A percentile compares a stretch with the other conserved stretches of the same genome.
phyloP scores from a whole-genome alignment of 164 flowering plant genomes.

The Taxillus chinensis region DNA sequence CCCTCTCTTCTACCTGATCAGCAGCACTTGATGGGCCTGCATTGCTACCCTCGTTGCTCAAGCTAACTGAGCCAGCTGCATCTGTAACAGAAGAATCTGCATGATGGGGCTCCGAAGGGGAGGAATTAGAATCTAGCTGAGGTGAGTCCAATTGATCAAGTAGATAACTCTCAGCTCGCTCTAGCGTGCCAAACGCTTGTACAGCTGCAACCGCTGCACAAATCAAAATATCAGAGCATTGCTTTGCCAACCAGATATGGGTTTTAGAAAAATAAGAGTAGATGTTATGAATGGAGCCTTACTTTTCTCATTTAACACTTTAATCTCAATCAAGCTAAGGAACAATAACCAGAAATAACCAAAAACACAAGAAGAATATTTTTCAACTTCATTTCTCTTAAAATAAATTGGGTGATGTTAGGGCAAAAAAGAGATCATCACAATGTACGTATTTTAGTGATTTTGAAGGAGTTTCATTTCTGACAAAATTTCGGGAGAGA shows the following conservation, averaged over 20 bases:
- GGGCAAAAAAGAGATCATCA: too few species aligned
- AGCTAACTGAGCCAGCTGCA: conserved; percentile 4
- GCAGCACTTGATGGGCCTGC: conserved; percentile 24
- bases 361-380: too few species aligned
- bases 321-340: too few species aligned
- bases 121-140: conserved; percentile 3
- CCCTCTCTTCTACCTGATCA: conserved; percentile 31
- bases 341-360: too few species aligned
- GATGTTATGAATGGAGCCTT: too few species aligned
- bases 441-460: too few species aligned
- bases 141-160: conserved; percentile 17
- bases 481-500: too few species aligned
- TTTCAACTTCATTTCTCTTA: too few species aligned
- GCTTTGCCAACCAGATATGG: not conserved
- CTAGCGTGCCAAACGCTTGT: conserved; percentile 30
- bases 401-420: too few species aligned
- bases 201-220: conserved; percentile 51
- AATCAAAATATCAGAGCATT: not conserved
- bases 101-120: not conserved
- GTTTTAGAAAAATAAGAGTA: too few species aligned
- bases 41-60: conserved; percentile 4
- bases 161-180: conserved; percentile 35
- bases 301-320: too few species aligned
- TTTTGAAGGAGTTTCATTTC: too few species aligned
- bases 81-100: conserved; percentile 13